phyloP scores from a whole-genome alignment of 805 yeast genomes.

The Maudiozyma turicensis region DNA sequence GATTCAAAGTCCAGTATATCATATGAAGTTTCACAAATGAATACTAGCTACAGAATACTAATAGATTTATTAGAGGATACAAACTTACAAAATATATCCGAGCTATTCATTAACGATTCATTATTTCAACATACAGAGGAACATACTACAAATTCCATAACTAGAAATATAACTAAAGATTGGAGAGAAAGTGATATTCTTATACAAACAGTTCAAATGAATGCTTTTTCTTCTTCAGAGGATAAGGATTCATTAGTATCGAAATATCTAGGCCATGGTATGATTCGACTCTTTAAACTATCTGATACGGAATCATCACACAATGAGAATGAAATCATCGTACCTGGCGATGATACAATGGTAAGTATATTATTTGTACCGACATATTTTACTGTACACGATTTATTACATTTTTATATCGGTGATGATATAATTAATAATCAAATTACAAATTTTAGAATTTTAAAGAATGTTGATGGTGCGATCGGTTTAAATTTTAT shows the following conservation, averaged over 20 bases:
- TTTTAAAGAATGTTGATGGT: conserved; percentile 51
- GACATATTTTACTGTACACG: conserved; percentile 77
- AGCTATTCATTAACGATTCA: conserved; percentile 4
- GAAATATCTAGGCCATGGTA: conserved; percentile 61
- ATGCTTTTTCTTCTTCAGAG: not conserved
- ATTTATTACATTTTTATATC: conserved; percentile 55
- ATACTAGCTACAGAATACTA: conserved; percentile 4
- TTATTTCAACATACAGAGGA: not conserved
- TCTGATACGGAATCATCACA: conserved; percentile 10
- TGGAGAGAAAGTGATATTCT: conserved; percentile 11
- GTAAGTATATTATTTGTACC: conserved; percentile 81
- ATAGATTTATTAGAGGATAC: conserved; percentile 10
- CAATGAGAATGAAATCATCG: conserved; percentile 15
- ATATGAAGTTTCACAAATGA: not conserved
- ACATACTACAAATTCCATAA: too few relatives aligned
- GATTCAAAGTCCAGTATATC: too few relatives aligned
- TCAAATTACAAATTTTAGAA: conserved; percentile 58
- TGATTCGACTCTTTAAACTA: conserved; percentile 56
- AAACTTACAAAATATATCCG: conserved; percentile 8
- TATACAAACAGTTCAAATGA: not conserved
- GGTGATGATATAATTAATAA: conserved; percentile 53
- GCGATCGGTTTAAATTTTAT: conserved; percentile 50
- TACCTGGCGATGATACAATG: conserved; percentile 51
- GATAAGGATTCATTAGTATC: conserved; percentile 33
- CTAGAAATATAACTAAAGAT: conserved; percentile 2